phyloP scores from a whole-genome alignment of 2,329 filamentous ascomycete genomes.

The Mollisia scopiformis region DNA sequence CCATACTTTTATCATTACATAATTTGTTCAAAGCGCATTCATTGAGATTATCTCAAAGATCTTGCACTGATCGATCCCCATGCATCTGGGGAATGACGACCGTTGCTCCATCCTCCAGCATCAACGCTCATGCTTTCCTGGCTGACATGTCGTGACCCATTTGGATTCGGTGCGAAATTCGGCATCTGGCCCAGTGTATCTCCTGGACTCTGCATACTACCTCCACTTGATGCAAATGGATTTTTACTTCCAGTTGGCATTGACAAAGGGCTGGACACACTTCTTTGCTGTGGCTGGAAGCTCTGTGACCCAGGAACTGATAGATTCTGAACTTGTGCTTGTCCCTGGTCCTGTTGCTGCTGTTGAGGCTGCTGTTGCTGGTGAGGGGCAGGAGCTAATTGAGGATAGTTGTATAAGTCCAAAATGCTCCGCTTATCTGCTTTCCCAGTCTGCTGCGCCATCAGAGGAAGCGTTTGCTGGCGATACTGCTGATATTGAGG shows the following conservation, averaged over 20 bases:
- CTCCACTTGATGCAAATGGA: conserved; percentile 33
- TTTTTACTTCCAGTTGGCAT: conserved; percentile 32
- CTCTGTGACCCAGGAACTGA: background rate
- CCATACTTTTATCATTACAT: too few species aligned
- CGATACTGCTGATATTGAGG: conserved; percentile 39
- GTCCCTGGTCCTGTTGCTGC: conserved; percentile 26
- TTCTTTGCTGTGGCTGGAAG: conserved; percentile 19
- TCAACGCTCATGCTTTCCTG: conserved; percentile 67
- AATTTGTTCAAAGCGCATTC: background rate
- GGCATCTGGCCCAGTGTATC: conserved; percentile 30
- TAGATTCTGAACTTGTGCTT: conserved; percentile 1
- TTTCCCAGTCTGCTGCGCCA: conserved; percentile 49
- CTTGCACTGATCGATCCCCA: conserved; percentile 66
- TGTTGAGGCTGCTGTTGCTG: conserved; percentile 19
- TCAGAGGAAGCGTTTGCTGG: conserved; percentile 38
- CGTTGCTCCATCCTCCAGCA: conserved; percentile 59
- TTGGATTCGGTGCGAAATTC: conserved; percentile 22
- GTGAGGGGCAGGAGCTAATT: conserved; percentile 33
- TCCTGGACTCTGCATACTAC: conserved; percentile 25
- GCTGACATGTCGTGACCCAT: conserved; percentile 52
- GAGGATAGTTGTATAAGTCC: conserved; percentile 65
- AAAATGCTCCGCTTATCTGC: conserved; percentile 76
- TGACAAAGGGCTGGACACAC: conserved; percentile 19
- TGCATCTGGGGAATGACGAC: conserved; percentile 77
- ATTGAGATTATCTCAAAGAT: conserved; percentile 30